These are phyloP conservation scores for Diaporthe citrichinensis DNA, from an alignment of 2,329 filamentous ascomycete species.

Conservation along the genomic window DNA sequence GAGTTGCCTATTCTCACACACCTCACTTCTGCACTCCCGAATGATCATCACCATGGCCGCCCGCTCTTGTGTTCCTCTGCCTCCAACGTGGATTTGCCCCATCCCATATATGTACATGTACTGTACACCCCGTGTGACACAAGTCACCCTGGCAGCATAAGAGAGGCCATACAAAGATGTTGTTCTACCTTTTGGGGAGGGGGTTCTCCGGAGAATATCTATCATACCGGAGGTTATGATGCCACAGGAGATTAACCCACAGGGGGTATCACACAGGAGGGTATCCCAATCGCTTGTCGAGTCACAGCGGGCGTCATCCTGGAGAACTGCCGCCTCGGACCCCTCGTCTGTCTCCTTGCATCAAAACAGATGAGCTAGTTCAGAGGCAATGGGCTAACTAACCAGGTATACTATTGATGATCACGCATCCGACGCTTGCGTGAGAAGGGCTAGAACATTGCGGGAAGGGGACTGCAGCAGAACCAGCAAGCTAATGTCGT, in stretches of 20 bases:
- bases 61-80: background rate
- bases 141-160: background rate
- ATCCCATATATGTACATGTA: background rate
- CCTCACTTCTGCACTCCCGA: background rate
- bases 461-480: slow-evolving; percentile 9
- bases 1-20: background rate
- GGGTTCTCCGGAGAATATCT: too few relatives aligned
- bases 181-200: background rate
- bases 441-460: slow-evolving; percentile 1
- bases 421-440: slow-evolving; percentile 16
- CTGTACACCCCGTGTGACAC: background rate
- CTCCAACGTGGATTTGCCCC: background rate
- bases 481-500: slow-evolving; percentile 35
- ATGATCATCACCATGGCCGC: background rate
- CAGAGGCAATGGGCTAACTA: background rate
- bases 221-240: background rate
- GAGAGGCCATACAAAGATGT: background rate
- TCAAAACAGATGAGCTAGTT: background rate
- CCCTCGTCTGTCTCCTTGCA: background rate
- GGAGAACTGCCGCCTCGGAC: background rate
- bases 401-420: slow-evolving; percentile 1
- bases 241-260: background rate
- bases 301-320: background rate
- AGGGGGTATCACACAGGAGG: background rate
- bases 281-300: background rate